Evolutionary conservation across 1,284 basidiomycete genomes (phyloP), one percentile per base, ranked within the genome.

Genomic region (Golubevia sp.): DNA sequence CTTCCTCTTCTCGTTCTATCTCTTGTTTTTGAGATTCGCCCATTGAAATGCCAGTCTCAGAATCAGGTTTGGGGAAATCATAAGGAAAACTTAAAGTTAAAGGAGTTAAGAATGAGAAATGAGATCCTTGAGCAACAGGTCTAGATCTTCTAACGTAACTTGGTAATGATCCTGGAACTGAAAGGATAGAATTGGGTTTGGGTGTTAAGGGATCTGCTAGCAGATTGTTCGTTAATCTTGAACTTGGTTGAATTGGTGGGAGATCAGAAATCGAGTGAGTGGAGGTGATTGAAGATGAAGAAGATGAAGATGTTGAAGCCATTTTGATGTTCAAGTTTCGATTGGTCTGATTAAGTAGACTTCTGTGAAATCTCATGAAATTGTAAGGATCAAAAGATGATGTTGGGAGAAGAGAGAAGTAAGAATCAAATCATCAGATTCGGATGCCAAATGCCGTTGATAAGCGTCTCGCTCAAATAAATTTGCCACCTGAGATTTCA

Each of bases 121-220:
- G 78, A 0, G 74, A 60, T 15, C 76, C 77, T 30, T 72, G 70
- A 3, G 67, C 66, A 21, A 82, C 78, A 5, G 67, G 68, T 5
- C 79, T 71, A 8, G 76, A 60, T 38, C 78, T 70, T 24, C 79
- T 68, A 18, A 80, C 69, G 6, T 76, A 65, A 4, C 76, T 74
- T 7, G 79, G 77, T 1, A 68, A 63, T 23, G 71, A 71, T 6
- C 54, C 65, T 5, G 67, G 49, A 0, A 66, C 62, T 2, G 74
- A 68, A 23, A 78, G 38, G 52, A 82, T 68, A 1, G 74, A 64
- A 6, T 58, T 52, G 5, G 79, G 69, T 6, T 62, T 61, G 11
- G 79, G 79, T 15, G 77, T 79, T 30, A 71, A 67, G 0, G 77
- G 72, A 55, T 82, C 79, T 0, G 79, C 64, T 7, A 82, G 70